Percentiles rank a stretch among this genome's conserved stretches.
Evolutionary conservation across 805 yeast species (phyloP).

Genomic region (Jamesozyma rosinii): DNA sequence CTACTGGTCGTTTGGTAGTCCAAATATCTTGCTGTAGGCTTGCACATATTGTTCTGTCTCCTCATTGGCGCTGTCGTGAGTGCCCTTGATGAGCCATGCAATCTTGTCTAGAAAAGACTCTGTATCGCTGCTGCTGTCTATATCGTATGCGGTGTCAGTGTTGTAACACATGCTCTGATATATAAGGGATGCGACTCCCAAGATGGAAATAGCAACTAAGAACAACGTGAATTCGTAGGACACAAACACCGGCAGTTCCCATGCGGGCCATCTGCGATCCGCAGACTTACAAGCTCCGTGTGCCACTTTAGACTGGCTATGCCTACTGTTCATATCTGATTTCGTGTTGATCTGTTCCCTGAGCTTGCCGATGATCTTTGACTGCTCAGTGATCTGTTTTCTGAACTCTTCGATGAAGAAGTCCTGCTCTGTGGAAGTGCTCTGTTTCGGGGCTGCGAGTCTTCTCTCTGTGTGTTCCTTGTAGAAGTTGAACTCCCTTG

Average conservation of each 20-base stretch:
- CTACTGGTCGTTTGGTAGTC: neutral
- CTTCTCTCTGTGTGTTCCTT: slow-evolving; percentile 14
- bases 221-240: neutral
- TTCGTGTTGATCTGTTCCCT: slow-evolving; percentile 9
- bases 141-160: neutral
- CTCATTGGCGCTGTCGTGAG: neutral
- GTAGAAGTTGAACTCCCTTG: slow-evolving; percentile 23
- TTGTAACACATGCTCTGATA: neutral
- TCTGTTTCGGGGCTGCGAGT: neutral
- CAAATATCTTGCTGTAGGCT: slow-evolving; percentile 20
- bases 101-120: slow-evolving; percentile 8
- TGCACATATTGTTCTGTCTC: slow-evolving; percentile 3
- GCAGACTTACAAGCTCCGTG: neutral
- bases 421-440: slow-evolving; percentile 15
- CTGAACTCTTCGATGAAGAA: slow-evolving; percentile 25
- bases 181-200: neutral
- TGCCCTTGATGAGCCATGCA: slow-evolving; percentile 17
- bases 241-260: neutral
- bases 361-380: slow-evolving; percentile 16
- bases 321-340: neutral
- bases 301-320: neutral
- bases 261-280: neutral
- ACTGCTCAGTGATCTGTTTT: slow-evolving; percentile 24
- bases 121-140: neutral
- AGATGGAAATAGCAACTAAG: neutral